phyloP scores from a whole-genome alignment of 371 early-diverging fungal genomes.

The Mucor lusitanicus region DNA sequence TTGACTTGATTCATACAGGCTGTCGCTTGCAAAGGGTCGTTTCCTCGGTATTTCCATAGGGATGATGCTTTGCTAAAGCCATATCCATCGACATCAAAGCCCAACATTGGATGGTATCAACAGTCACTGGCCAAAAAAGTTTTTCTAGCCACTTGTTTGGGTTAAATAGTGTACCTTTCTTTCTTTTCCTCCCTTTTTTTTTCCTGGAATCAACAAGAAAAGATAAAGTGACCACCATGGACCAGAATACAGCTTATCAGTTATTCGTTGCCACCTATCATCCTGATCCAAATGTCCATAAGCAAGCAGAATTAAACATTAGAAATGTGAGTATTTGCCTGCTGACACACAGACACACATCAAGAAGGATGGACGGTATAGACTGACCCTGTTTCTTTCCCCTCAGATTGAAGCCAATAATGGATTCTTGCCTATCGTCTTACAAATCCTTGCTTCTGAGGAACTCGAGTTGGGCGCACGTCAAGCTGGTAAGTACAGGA shows the following conservation, averaged over 20 bases:
- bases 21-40: too few relatives aligned
- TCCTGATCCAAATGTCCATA: constrained; percentile 69
- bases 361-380: too few relatives aligned
- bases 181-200: background rate
- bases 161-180: background rate
- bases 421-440: constrained; percentile 68
- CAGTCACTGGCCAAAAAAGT: constrained; percentile 7
- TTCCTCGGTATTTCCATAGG: too few relatives aligned
- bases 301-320: constrained; percentile 61
- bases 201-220: background rate
- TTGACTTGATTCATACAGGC: too few relatives aligned
- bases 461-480: constrained; percentile 68
- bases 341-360: too few relatives aligned
- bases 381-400: background rate
- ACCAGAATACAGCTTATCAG: constrained; percentile 47
- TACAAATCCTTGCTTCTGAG: constrained; percentile 72
- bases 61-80: too few relatives aligned
- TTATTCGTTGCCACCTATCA: constrained; percentile 73
- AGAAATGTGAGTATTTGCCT: constrained; percentile 36
- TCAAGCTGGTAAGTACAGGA: constrained; percentile 67
- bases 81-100: background rate
- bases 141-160: background rate
- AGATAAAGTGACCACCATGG: constrained; percentile 28
- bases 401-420: constrained; percentile 58
- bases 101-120: background rate